phyloP scores from a whole-genome alignment of 192 early-diverging fungal species.

The Umbelopsis vinacea region DNA sequence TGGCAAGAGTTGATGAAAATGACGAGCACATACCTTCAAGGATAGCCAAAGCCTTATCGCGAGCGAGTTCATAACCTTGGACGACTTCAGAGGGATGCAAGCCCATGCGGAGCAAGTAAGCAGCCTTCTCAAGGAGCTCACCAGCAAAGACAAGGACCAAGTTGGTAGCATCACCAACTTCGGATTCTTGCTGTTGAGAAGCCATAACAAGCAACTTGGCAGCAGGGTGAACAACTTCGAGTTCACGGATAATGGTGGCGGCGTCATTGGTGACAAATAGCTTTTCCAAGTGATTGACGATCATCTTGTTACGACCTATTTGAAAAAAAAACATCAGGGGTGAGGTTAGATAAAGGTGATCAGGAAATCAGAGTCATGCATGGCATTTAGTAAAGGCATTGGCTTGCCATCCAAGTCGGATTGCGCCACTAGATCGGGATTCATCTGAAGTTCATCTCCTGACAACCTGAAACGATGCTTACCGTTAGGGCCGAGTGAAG shows the following conservation, averaged over 20 bases:
- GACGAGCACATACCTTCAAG: conserved; percentile 64
- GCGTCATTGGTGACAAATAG: conserved; percentile 98
- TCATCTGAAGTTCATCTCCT: too few relatives aligned
- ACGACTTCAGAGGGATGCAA: conserved; percentile 94
- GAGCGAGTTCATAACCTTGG: conserved; percentile 90
- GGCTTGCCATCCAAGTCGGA: conserved; percentile 9
- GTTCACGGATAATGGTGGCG: conserved; percentile 96
- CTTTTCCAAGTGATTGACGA: conserved; percentile 98
- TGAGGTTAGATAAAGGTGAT: conserved; percentile 5
- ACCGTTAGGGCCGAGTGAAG: conserved; percentile 97
- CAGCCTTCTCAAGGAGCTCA: conserved; percentile 93
- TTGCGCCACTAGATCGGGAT: conserved; percentile 21
- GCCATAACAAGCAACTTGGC: conserved; percentile 96
- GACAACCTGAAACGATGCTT: conserved; percentile 3
- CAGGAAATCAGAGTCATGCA: conserved; percentile 1
- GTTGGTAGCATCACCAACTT: conserved; percentile 97
- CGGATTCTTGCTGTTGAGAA: conserved; percentile 95
- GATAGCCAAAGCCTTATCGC: conserved; percentile 79
- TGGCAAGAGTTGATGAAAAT: background rate
- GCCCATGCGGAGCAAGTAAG: conserved; percentile 91
- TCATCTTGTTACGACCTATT: conserved; percentile 96
- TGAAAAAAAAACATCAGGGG: background rate
- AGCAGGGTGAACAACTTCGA: conserved; percentile 97
- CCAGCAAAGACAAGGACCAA: conserved; percentile 94
- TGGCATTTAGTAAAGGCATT: background rate